A percentile compares a stretch with the other conserved stretches of the same genome.
Conservation (phyloP, 768 basidiomycete genomes). For the Kwoniella dejecticola region DNA sequence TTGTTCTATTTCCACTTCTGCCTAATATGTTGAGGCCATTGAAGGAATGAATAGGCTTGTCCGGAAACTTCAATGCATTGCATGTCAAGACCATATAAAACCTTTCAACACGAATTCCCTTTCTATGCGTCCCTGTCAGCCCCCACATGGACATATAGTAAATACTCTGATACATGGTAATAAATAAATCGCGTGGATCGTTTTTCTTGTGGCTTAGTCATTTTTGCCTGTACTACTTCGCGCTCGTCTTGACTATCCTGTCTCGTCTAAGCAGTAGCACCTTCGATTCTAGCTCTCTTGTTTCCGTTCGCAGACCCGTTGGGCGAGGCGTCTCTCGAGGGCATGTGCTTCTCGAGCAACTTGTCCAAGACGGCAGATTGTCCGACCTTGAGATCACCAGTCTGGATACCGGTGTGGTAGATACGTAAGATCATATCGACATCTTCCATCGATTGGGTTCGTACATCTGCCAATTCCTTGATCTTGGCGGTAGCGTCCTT, state of each 20-base stretch:
- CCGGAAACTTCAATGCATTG: slow-evolving; percentile 4
- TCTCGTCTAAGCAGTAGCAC: slow-evolving; percentile 26
- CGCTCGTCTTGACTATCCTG: no score
- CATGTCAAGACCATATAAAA: not conserved
- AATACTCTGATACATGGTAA: not conserved
- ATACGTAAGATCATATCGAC: slow-evolving; percentile 95
- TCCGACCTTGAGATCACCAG: slow-evolving; percentile 89
- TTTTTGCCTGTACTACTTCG: no score
- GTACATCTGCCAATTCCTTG: slow-evolving; percentile 97
- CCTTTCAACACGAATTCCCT: no score
- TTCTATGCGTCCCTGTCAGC: no score
- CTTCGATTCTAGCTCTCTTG: slow-evolving; percentile 34
- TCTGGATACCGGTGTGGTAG: slow-evolving; percentile 90
- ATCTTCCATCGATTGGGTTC: slow-evolving; percentile 98
- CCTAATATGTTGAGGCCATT: no score
- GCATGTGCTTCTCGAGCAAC: slow-evolving; percentile 66
- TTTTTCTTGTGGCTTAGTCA: no score
- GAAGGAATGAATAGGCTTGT: no score
- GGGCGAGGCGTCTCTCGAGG: slow-evolving; percentile 48
- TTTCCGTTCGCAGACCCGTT: slow-evolving; percentile 26
- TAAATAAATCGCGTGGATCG: no score
- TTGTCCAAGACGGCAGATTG: slow-evolving; percentile 88
- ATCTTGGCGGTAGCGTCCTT: slow-evolving; percentile 98
- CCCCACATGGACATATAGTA: no score
- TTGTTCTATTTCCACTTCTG: no score